Percentiles rank a stretch among this genome's conserved stretches.
Conservation (phyloP, 1,139 yeast species). For the Scheffersomyces cryptocercus region DNA sequence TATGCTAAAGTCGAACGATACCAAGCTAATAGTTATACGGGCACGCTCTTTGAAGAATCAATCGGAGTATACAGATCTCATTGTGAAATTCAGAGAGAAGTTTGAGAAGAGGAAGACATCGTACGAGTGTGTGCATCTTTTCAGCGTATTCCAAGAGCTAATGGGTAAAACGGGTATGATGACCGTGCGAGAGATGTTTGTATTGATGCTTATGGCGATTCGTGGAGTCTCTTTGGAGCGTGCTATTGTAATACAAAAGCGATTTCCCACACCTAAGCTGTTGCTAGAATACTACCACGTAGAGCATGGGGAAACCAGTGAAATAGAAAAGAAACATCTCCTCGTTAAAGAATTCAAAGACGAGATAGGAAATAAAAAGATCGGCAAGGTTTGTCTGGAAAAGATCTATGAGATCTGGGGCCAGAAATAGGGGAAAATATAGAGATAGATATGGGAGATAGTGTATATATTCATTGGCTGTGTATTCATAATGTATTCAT, state of each 20-base stretch:
- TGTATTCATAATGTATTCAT: no score
- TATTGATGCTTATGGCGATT: constrained; percentile 75
- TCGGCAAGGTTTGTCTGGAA: constrained; percentile 60
- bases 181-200: constrained; percentile 75
- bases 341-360: constrained; percentile 46
- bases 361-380: constrained; percentile 62
- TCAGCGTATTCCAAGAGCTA: constrained; percentile 64
- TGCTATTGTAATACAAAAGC: constrained; percentile 72
- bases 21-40: constrained; percentile 46
- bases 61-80: constrained; percentile 45
- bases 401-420: constrained; percentile 69
- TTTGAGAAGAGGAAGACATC: constrained; percentile 31
- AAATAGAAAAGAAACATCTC: constrained; percentile 38
- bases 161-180: constrained; percentile 70
- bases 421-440: constrained; percentile 1
- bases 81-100: constrained; percentile 43
- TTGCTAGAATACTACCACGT: constrained; percentile 41
- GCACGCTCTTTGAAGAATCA: constrained; percentile 55
- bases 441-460: no score
- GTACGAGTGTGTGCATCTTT: constrained; percentile 62
- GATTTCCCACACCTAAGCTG: constrained; percentile 62
- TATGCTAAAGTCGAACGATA: constrained; percentile 28
- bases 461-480: no score
- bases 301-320: constrained; percentile 12
- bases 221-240: constrained; percentile 83